Percentiles rank a stretch among this genome's conserved stretches.
Evolutionary conservation across 1,284 basidiomycete genomes (phyloP).

Genomic region (Vanrija humicola): DNA sequence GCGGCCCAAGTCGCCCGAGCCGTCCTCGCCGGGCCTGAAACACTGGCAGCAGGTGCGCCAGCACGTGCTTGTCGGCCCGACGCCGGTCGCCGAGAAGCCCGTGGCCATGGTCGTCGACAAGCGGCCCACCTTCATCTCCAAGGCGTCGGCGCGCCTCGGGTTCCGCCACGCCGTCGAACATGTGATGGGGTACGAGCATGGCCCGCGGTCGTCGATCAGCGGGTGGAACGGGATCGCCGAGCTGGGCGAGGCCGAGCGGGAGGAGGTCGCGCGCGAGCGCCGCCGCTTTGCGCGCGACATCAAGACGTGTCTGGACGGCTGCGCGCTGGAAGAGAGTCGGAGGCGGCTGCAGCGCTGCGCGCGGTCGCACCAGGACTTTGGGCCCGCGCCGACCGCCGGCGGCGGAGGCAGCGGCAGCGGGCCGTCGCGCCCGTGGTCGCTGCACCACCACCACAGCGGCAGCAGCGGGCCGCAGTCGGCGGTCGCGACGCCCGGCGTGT

Average conservation of each 20-base stretch:
- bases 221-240: constrained; percentile 8
- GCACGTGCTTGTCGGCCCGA: constrained; percentile 33
- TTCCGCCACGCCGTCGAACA: constrained; percentile 39
- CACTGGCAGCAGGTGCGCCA: constrained; percentile 45
- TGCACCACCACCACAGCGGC: background rate
- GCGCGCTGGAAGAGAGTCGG: constrained; percentile 33
- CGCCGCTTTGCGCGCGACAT: constrained; percentile 40
- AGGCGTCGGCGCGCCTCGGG: constrained; percentile 38
- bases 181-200: constrained; percentile 34
- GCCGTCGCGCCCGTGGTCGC: background rate
- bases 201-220: constrained; percentile 20
- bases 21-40: constrained; percentile 34
- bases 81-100: constrained; percentile 24
- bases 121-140: constrained; percentile 25
- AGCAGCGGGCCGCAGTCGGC: too few species aligned
- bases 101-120: background rate
- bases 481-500: too few species aligned
- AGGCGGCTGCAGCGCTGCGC: constrained; percentile 21
- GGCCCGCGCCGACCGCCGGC: background rate
- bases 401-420: background rate
- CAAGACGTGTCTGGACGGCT: constrained; percentile 37
- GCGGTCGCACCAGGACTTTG: too few species aligned
- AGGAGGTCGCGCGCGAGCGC: constrained; percentile 37
- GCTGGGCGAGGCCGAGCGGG: constrained; percentile 33
- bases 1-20: constrained; percentile 11